These are phyloP conservation scores for Ceratorhiza oryzae-sativae DNA, from an alignment of 1,284 basidiomycete species.

Conservation along the genomic window DNA sequence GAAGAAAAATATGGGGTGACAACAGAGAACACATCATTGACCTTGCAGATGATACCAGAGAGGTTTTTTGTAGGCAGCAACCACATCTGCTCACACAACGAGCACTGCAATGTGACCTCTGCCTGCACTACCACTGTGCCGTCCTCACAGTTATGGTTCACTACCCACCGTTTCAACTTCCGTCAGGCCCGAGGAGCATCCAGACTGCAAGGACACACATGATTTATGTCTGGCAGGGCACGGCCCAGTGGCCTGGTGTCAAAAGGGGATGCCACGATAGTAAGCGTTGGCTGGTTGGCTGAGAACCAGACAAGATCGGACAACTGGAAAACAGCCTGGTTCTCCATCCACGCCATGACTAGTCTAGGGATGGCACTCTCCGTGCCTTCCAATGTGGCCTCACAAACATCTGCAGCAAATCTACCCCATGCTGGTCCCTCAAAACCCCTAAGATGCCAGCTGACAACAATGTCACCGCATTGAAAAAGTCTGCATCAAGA, in stretches of 20 bases:
- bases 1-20: not conserved
- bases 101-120: not conserved
- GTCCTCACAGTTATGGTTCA: not conserved
- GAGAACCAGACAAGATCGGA: slow-evolving; percentile 9
- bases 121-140: not conserved
- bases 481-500: too few relatives aligned
- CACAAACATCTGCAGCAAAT: too few relatives aligned
- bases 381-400: not conserved
- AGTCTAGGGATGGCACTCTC: not conserved
- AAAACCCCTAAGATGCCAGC: too few relatives aligned
- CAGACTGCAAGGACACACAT: not conserved
- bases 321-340: not conserved
- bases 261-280: slow-evolving; percentile 1
- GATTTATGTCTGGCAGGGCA: not conserved
- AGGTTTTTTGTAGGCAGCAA: not conserved
- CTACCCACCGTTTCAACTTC: not conserved
- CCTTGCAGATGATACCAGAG: not conserved
- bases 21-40: not conserved
- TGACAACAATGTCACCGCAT: too few relatives aligned
- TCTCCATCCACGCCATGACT: not conserved
- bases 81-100: not conserved
- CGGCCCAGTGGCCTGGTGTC: not conserved
- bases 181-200: not conserved
- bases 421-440: too few relatives aligned
- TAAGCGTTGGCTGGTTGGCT: not conserved